Base-by-base conservation (phyloP, 805 yeast species). In the Candida nemodendra region DNA sequence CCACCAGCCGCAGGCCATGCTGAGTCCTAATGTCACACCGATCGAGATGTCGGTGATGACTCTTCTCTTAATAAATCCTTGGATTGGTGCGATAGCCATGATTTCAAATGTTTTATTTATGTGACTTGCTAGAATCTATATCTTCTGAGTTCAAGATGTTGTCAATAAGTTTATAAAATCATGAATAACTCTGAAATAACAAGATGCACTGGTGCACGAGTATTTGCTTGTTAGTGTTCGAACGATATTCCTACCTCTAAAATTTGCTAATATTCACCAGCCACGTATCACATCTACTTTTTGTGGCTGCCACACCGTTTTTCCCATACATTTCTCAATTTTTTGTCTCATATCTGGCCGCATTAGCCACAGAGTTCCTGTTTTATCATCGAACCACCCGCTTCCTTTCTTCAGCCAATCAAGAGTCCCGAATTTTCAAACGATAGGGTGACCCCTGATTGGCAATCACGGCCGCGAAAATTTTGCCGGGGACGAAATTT, bases 31-130 rank as follows among this genome's bases (percentile, higher is more conserved):
- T 9, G 58, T 36, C 34, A 42, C 74, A 44, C 93, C 95, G 48
- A 82, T 66, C 53, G 79, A 48, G 62, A 90, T 78, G 58, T 90
- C 96, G 52, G 84, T 77, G 61, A 81, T 72, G 65, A 86, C 78
- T 69, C 81, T 84, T 73, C 78, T 85, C 70, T 78, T 86, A 52
- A 90, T 75, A 46, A 83, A 70, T 52, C 96, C 96, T 38, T 81
- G 77, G 58, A 90, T 87, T 57, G 95, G 93, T 60, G 91, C 85
- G 60, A 86, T 74, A 64, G 89, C 83, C 84, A 81, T 84, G 24
- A 21, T 21, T n/a, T n/a, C n/a, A n/a, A n/a, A n/a, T n/a, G n/a
- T n/a, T n/a, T n/a, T n/a, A n/a, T n/a, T n/a, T n/a, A n/a, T n/a
- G n/a, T n/a, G n/a, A n/a, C n/a, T n/a, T n/a, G n/a, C n/a, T n/a